These are phyloP conservation scores for Kwoniella shandongensis DNA, from an alignment of 768 basidiomycete species.

Conservation along the genomic window DNA sequence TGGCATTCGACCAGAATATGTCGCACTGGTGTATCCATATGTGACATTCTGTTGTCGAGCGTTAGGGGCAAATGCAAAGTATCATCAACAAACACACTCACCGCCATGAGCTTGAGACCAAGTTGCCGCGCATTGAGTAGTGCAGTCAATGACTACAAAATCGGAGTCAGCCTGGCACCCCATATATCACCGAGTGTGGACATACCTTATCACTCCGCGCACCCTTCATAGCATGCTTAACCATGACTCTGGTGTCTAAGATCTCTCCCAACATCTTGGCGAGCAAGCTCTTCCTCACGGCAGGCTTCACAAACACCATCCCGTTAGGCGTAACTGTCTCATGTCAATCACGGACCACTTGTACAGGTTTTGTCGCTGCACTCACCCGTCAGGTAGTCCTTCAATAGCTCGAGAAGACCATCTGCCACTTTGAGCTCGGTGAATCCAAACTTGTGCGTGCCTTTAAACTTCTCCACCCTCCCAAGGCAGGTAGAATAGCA, in stretches of 20 bases:
- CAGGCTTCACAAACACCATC: conserved; percentile 84
- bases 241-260: conserved; percentile 93
- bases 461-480: conserved; percentile 80
- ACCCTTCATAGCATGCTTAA: conserved; percentile 92
- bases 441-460: conserved; percentile 83
- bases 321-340: conserved; percentile 86
- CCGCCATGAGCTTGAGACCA: conserved; percentile 83
- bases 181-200: neutral
- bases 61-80: conserved; percentile 54
- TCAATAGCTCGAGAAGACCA: conserved; percentile 67
- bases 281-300: conserved; percentile 78
- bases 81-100: conserved; percentile 59
- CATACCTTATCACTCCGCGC: conserved; percentile 71
- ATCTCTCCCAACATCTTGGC: conserved; percentile 90
- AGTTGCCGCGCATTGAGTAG: conserved; percentile 89
- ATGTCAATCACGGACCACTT: neutral
- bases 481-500: conserved; percentile 85
- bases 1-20: conserved; percentile 95
- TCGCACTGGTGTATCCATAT: conserved; percentile 93
- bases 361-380: neutral
- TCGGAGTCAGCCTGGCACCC: conserved; percentile 2
- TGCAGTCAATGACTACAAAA: conserved; percentile 65
- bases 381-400: conserved; percentile 75
- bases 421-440: conserved; percentile 66
- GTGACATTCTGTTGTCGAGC: conserved; percentile 58